phyloP scores from a whole-genome alignment of 2,329 filamentous ascomycete species.

The Hypoxylon sp. region DNA sequence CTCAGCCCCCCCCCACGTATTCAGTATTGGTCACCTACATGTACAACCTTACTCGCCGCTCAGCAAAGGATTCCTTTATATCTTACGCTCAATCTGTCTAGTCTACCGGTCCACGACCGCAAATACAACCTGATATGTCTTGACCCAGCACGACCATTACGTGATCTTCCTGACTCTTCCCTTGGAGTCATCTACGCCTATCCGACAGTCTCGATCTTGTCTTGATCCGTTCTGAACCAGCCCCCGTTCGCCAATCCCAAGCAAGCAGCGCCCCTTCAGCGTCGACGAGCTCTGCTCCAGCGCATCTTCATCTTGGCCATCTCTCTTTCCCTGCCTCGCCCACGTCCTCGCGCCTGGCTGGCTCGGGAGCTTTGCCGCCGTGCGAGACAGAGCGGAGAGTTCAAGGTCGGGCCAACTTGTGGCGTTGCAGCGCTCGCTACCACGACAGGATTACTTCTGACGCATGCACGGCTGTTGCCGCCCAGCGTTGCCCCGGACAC shows the following conservation, averaged over 20 bases:
- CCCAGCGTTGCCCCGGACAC: no score
- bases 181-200: neutral
- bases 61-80: conserved; percentile 18
- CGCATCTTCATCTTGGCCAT: no score
- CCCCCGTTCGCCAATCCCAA: no score
- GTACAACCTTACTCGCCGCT: conserved; percentile 16
- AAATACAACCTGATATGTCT: no score
- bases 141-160: no score
- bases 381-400: conserved; percentile 28
- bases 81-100: conserved; percentile 7
- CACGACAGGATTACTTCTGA: neutral
- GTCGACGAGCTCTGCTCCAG: no score
- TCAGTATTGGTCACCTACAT: no score
- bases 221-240: conserved; percentile 3
- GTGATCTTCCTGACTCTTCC: neutral
- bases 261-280: no score
- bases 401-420: conserved; percentile 1
- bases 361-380: conserved; percentile 30
- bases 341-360: conserved; percentile 28
- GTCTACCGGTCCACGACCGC: no score
- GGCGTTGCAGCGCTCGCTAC: neutral
- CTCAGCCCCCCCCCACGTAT: conserved; percentile 33
- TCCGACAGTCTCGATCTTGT: neutral
- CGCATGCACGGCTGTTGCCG: no score
- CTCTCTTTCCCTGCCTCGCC: conserved; percentile 31